Base-by-base conservation (phyloP, 2,329 filamentous ascomycete species). In the Pseudophaeomoniella oleicola region DNA sequence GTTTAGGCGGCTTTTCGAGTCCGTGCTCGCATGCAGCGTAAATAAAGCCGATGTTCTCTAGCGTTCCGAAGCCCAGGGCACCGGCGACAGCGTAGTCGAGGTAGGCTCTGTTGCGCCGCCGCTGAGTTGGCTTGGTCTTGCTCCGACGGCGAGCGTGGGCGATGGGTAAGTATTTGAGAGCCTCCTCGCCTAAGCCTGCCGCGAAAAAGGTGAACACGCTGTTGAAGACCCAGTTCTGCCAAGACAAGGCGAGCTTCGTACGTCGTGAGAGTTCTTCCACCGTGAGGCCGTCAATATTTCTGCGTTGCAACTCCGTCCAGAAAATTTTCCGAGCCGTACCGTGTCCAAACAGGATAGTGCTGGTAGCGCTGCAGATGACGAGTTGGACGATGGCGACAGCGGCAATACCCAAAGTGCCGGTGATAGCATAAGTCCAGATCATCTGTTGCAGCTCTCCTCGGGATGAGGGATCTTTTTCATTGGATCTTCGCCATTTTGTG, bases 41-140 rank as follows among this genome's bases (percentile, higher is more conserved):
- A 11, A 40, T 19, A 32, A 45, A 48, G 2, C 38, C 42, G 18
- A 46, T 41, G 30, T 44, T 44, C 30, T 49, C 45, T 16, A 43
- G 16, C 1, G 42, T 44, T 17, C 42, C 46, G 30, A 46, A 48
- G 2, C 44, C 45, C 19, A 49, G 16, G 2, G 39, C 46, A 1
- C 37, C 39, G 0, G 46, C 41, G 10, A 41, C 39, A 1, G 38
- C 39, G 13, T 43, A 15, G 11, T 32, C 36, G 17, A 45, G 9
- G 30, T 41, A 42, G 14, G 39, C 37, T 40, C 41, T 17, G 38
- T 40, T 15, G 17, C 5, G 32, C 39, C 32, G 13, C n/a, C n/a
- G n/a, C n/a, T n/a, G n/a, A n/a, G n/a, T n/a, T 40, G 40, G n/a
- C 42, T 40, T 37, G 6, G 5, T 4, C 10, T 36, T 32, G 6